Percentiles rank a stretch among this genome's conserved stretches.
Evolutionary conservation across 495 filamentous ascomycete species (phyloP).

Genomic region (Neurospora africana): DNA sequence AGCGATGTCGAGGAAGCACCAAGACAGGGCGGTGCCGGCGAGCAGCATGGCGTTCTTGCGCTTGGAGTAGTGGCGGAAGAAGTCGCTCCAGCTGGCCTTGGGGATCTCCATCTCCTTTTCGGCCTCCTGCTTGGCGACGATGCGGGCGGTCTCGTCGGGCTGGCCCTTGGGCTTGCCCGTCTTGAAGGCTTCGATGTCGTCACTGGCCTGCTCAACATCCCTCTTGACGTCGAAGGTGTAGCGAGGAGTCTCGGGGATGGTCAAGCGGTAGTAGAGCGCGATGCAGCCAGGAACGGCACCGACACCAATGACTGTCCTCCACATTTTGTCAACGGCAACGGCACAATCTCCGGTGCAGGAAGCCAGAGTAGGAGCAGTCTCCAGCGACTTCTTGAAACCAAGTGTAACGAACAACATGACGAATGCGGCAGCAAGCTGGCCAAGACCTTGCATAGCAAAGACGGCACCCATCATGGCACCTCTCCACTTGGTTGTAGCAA

Average conservation of each 20-base stretch:
- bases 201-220: slow-evolving; percentile 63
- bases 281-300: slow-evolving; percentile 68
- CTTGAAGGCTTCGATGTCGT: slow-evolving; percentile 57
- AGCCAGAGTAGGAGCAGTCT: slow-evolving; percentile 32
- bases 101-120: slow-evolving; percentile 39
- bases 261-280: slow-evolving; percentile 76
- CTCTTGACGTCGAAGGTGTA: slow-evolving; percentile 74
- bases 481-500: slow-evolving; percentile 65
- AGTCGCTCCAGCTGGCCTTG: slow-evolving; percentile 59
- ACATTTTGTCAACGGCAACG: slow-evolving; percentile 76
- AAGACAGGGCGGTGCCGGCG: slow-evolving; percentile 67
- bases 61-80: slow-evolving; percentile 50
- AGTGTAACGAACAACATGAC: slow-evolving; percentile 60
- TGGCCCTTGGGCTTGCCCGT: slow-evolving; percentile 44
- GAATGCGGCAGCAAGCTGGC: slow-evolving; percentile 61
- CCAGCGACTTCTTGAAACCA: slow-evolving; percentile 62
- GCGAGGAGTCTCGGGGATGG: slow-evolving; percentile 66
- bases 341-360: slow-evolving; percentile 55
- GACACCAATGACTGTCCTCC: slow-evolving; percentile 67
- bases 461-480: slow-evolving; percentile 79
- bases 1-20: slow-evolving; percentile 55
- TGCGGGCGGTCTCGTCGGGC: slow-evolving; percentile 52
- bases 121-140: slow-evolving; percentile 35
- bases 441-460: slow-evolving; percentile 76
- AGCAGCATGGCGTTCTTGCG: slow-evolving; percentile 60